Evolutionary conservation across 2,329 filamentous ascomycete species (phyloP), one percentile per base, ranked within the genome.

Genomic region (Leptographium wingfieldii): DNA sequence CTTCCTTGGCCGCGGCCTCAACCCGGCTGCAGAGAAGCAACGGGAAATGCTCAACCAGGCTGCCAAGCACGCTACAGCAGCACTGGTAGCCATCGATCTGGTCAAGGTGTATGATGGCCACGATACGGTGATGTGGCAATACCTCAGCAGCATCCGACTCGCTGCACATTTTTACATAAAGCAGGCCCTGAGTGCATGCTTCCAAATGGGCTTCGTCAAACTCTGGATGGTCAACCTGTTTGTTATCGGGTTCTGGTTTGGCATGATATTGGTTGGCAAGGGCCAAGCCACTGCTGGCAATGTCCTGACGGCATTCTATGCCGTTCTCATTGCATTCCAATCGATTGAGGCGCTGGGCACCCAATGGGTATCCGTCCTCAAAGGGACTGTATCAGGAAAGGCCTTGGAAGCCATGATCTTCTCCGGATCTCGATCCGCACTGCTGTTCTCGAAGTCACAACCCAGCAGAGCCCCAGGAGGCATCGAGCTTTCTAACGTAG

Each of bases 211-310:
- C 0, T 81, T 87, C 55, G 79, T 89, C 57, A 85, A 86, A 55
- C 82, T 95, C 65, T 84, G 91, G 74, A 84, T 87, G 35, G 80
- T 90, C 3, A 78, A 77, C 1, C 84, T 96, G 69, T 96, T 97
- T 65, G 86, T 95, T 0, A 81, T 91, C 60, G 92, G 91, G 0
- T 96, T 97, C 68, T 96, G 89, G 83, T 95, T 92, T 66, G 92
- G 91, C 0, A 81, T 86, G 33, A 75, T 81, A 1, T 78, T 96
- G 1, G 84, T 94, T 11, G 75, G 77, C 11, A 72, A 79, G 1
- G 83, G 83, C 1, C 70, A 77, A 0, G 73, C 82, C 14, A 77
- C 75, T 12, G 74, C 89, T 0, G 88, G 86, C 0, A 76, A 86
- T 59, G 82, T 95, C 3, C 71, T 96, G 53, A 94, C 89, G 0